phyloP scores from a whole-genome alignment of 441 rosid species.

The Erysimum cheiri region DNA sequence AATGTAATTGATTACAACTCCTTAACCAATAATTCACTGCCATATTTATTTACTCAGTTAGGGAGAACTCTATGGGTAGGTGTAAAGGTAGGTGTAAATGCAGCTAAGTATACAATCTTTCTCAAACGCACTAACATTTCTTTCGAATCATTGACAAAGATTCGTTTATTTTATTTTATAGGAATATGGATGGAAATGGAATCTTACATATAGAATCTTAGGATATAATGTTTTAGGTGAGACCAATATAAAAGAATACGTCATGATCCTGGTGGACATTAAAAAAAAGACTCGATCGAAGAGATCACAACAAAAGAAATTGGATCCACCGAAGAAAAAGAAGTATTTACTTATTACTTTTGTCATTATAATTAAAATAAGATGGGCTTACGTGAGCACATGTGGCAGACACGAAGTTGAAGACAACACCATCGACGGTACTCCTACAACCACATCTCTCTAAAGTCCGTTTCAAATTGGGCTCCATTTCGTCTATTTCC shows the following conservation, averaged over 20 bases:
- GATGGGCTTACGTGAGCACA: conserved; percentile 44
- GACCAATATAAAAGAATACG: conserved; percentile 46
- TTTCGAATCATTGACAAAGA: conserved; percentile 37
- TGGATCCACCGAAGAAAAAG: conserved; percentile 32
- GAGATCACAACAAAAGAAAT: conserved; percentile 37
- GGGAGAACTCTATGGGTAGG: conserved; percentile 25
- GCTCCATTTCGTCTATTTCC: conserved; percentile 40
- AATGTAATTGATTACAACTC: background rate
- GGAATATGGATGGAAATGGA: conserved; percentile 42
- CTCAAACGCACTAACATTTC: conserved; percentile 35
- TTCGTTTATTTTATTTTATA: conserved; percentile 26
- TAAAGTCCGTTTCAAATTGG: conserved; percentile 36
- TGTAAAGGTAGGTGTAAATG: conserved; percentile 36
- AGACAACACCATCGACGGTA: conserved; percentile 68
- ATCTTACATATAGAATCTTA: conserved; percentile 48
- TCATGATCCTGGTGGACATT: conserved; percentile 40
- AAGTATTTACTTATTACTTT: conserved; percentile 4
- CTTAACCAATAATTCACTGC: conserved; percentile 12
- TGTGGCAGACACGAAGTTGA: conserved; percentile 61
- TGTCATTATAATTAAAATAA: background rate
- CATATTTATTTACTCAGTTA: conserved; percentile 16
- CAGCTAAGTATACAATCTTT: conserved; percentile 30
- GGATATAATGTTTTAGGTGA: conserved; percentile 48
- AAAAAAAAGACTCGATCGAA: conserved; percentile 25
- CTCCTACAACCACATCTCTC: conserved; percentile 42